Evolutionary conservation across 495 filamentous ascomycete species (phyloP), one percentile per base, ranked within the genome.

Genomic region (Aspergillus saccharolyticus): DNA sequence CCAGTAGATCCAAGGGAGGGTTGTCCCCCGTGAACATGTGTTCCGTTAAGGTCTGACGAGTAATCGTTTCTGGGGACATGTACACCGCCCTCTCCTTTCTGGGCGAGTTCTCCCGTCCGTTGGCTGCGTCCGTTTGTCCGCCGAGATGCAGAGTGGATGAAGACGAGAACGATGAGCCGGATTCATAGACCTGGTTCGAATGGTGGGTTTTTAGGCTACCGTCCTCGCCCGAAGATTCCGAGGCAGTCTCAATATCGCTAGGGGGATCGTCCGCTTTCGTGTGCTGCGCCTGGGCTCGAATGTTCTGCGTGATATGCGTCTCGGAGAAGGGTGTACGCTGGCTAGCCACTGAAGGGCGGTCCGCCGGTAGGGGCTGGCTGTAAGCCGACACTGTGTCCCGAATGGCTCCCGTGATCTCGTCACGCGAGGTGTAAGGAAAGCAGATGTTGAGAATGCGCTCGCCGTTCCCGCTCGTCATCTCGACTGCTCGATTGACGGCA

Each of bases 401-500:
- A 62, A 98, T 89, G 17, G 94, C 90, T n/a, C 84, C 83, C 17
- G 94, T 96, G 59, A 98, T 98, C 68, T 98, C 94, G 64, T 95
- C 93, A 57, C 93, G 83, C 9, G 91, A 94, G 5, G 95, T 97
- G 69, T 98, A 98, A 1, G 94, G 93, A 65, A 96, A 96, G 76
- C 94, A 98, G 55, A 98, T 88, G 66, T 98, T 98, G 28, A 98
- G 79, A 52, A 96, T 83, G 19, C 89, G 85, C 51, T 87, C 81
- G 44, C 85, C 85, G 71, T 98, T 97, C 61, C 86, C 74, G 64
- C 82, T 86, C 12, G 94, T 97, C 78, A 94, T 80, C 22, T 87
- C 83, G 15, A 89, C 85, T 6, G 92, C 90, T 53, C 81, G 82
- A 63, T 96, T 89, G 17, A 97, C 85, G 4, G 89, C 90, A 56